These are phyloP conservation scores for Penicillium flavigenum DNA, from an alignment of 495 filamentous ascomycete species.

Conservation along the genomic window DNA sequence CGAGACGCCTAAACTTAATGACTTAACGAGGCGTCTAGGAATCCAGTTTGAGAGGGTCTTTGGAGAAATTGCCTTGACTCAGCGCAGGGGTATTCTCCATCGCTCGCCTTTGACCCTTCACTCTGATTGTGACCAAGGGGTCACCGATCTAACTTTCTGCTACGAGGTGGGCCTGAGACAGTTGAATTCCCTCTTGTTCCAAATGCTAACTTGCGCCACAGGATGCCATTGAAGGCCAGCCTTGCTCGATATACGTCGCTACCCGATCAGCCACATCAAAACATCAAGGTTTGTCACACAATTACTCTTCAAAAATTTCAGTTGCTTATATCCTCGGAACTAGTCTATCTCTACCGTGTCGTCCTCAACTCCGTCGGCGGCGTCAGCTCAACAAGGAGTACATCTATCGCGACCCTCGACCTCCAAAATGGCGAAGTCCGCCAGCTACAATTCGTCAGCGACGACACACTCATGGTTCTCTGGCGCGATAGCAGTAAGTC, in stretches of 20 bases:
- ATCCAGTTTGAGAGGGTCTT: conserved; percentile 57
- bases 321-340: not conserved
- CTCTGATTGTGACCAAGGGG: conserved; percentile 38
- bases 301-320: not conserved
- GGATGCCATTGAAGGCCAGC: conserved; percentile 25
- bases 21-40: conserved; percentile 51
- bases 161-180: conserved; percentile 31
- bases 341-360: conserved; percentile 54
- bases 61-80: conserved; percentile 56
- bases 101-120: conserved; percentile 49
- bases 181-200: not conserved
- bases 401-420: conserved; percentile 42
- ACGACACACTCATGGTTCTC: conserved; percentile 53
- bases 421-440: conserved; percentile 45
- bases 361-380: conserved; percentile 52
- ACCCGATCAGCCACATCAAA: conserved; percentile 33
- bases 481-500: conserved; percentile 44
- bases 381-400: conserved; percentile 51
- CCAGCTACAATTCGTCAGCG: conserved; percentile 57
- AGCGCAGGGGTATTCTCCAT: conserved; percentile 56
- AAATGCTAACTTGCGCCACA: not conserved
- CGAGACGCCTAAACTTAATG: conserved; percentile 51
- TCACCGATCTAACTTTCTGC: conserved; percentile 39
- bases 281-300: conserved; percentile 32
- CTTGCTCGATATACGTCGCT: conserved; percentile 41